Conservation (phyloP, 306 rosid species). For the Lupinus albus region DNA sequence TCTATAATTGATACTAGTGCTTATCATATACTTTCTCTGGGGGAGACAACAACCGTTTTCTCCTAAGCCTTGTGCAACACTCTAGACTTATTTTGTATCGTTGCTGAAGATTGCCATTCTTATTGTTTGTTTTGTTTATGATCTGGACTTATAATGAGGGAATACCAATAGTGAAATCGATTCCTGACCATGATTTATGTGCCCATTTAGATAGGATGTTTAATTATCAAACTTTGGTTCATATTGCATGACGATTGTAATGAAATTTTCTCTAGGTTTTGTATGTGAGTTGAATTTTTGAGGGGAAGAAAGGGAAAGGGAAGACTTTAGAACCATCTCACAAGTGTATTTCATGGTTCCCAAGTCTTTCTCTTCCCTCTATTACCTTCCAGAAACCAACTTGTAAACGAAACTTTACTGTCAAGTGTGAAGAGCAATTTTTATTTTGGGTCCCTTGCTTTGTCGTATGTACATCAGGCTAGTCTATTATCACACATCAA, state of each 20-base stretch:
- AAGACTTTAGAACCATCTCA: no score
- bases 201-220: neutral
- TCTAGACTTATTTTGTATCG: neutral
- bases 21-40: slow-evolving; percentile 3
- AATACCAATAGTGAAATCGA: neutral
- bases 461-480: neutral
- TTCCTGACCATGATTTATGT: slow-evolving; percentile 4
- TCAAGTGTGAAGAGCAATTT: neutral
- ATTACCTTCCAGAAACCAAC: no score
- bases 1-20: no score
- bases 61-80: slow-evolving; percentile 5
- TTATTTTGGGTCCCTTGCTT: slow-evolving; percentile 1
- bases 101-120: slow-evolving; percentile 1
- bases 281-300: no score
- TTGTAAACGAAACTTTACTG: no score
- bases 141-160: slow-evolving; percentile 16
- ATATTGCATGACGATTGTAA: neutral
- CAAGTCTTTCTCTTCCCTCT: no score
- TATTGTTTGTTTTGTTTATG: slow-evolving; percentile 4
- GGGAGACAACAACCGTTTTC: slow-evolving; percentile 9
- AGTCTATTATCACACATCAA: neutral
- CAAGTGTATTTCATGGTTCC: no score
- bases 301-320: no score
- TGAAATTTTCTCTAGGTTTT: neutral
- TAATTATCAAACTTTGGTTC: neutral